Evolutionary conservation across 345 rosid species (phyloP).

Genomic region (Lepidium didymum): DNA sequence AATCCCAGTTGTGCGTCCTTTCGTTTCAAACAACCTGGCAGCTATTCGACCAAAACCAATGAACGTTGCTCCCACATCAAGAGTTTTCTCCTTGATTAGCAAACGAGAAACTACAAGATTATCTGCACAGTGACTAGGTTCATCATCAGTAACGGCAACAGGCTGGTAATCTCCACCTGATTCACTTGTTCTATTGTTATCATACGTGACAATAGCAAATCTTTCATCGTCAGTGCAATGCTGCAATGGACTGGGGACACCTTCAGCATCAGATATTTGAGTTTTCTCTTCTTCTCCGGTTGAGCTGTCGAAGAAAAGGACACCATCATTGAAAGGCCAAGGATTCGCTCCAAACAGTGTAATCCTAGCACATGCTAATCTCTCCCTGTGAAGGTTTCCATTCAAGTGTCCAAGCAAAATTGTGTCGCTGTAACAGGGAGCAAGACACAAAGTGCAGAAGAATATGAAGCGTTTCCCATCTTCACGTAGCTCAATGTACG

Average conservation of each 20-base stretch:
- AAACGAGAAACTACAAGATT: conserved; percentile 44
- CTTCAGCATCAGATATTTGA: conserved; percentile 11
- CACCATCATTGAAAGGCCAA: conserved; percentile 89
- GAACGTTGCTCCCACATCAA: conserved; percentile 51
- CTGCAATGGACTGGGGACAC: conserved; percentile 24
- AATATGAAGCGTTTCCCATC: conserved; percentile 68
- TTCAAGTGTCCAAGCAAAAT: conserved; percentile 70
- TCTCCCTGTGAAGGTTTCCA: conserved; percentile 69
- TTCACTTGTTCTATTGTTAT: conserved; percentile 14
- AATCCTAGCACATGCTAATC: conserved; percentile 58
- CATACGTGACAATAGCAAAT: conserved; percentile 52
- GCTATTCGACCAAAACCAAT: conserved; percentile 58
- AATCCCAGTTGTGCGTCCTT: conserved; percentile 34
- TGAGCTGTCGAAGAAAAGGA: conserved; percentile 61
- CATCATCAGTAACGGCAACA: conserved; percentile 7
- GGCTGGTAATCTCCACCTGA: conserved; percentile 6
- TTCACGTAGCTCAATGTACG: conserved; percentile 70
- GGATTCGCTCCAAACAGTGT: conserved; percentile 72
- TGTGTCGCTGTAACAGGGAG: conserved; percentile 72
- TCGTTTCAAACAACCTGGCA: conserved; percentile 43
- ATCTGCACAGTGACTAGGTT: conserved; percentile 13
- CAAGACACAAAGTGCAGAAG: conserved; percentile 83
- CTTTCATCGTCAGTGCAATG: conserved; percentile 24
- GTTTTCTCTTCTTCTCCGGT: conserved; percentile 30
- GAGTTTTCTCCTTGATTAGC: conserved; percentile 49